A percentile compares a stretch with the other conserved stretches of the same genome.
Conservation (phyloP, 306 rosid genomes). For the Castanea mollissima region DNA sequence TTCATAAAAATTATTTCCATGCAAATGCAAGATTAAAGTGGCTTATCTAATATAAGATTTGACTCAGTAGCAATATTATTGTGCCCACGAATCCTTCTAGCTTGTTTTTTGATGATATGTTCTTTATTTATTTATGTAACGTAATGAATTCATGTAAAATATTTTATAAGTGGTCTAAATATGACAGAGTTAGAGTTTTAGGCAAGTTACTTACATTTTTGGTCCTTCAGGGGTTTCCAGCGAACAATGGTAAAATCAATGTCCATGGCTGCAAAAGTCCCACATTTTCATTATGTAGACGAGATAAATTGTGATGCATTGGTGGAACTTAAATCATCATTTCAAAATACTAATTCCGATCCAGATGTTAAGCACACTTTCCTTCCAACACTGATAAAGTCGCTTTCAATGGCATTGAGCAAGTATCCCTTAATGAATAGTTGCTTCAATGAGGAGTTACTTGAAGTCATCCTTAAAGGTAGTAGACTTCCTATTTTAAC, state of each 20-base stretch:
- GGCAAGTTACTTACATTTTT: constrained; percentile 2
- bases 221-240: constrained; percentile 73
- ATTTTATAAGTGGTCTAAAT: constrained; percentile 1
- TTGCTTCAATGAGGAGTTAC: constrained; percentile 72
- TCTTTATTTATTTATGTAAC: not conserved
- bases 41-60: not conserved
- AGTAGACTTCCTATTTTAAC: constrained; percentile 18
- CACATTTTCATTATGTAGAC: constrained; percentile 89
- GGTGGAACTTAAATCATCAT: constrained; percentile 68
- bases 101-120: not conserved
- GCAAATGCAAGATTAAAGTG: not conserved
- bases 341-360: constrained; percentile 65
- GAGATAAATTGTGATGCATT: constrained; percentile 80
- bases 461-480: constrained; percentile 87
- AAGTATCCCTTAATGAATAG: constrained; percentile 77
- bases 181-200: not conserved
- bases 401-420: constrained; percentile 76
- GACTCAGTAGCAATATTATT: not conserved
- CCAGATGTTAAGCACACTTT: constrained; percentile 76
- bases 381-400: constrained; percentile 80
- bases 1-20: not conserved
- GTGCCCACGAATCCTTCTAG: not conserved
- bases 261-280: constrained; percentile 88
- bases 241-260: constrained; percentile 84
- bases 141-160: not conserved